Base-by-base conservation (phyloP, 2,329 filamentous ascomycete species). In the Cladosporium colombiae region DNA sequence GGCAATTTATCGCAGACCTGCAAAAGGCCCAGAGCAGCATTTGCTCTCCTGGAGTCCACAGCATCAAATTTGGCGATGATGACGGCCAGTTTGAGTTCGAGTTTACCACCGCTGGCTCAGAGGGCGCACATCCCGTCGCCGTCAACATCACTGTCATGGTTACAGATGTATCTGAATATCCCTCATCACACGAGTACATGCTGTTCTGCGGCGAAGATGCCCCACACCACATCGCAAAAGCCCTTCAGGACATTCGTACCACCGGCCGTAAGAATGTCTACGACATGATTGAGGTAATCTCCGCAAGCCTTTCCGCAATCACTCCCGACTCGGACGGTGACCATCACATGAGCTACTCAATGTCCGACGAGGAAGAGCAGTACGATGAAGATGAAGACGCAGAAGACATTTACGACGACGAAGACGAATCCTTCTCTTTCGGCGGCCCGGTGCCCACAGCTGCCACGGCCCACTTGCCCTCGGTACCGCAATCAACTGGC, bases 21-120 rank as follows among this genome's bases (percentile, higher is more conserved):
- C 79, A 75, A 31, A 77, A 78, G 52, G 81, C 78, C 8, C 78
- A 76, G 7, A 67, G 72, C 16, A 72, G 74, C 49, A 73, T 77
- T 23, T 71, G 71, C 2, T 79, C 86, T 56, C 68, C 79, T 0
- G 78, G 83, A 58, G 80, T 95, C 57, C 78, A 78, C 57, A 74
- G 81, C 37, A 78, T 96, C 27, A 78, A 79, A 37, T 79, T 81
- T 40, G 90, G 90, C 18, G 86, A 88, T 5, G 89, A 90, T 35
- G 90, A 94, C 75, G 91, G 90, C 60, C 87, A 91, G 65, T 82
- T 96, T 65, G 83, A 83, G 16, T 90, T 94, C 74, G 64, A 65
- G 27, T 27, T 65, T n/a, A 29, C 53, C 7, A 21, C 62, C 21
- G 14, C 29, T 7, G 4, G 16, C 6, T 25, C 31, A 14, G 50